phyloP scores from a whole-genome alignment of 169 alveolate genomes.

The Cryptosporidium ryanae region DNA sequence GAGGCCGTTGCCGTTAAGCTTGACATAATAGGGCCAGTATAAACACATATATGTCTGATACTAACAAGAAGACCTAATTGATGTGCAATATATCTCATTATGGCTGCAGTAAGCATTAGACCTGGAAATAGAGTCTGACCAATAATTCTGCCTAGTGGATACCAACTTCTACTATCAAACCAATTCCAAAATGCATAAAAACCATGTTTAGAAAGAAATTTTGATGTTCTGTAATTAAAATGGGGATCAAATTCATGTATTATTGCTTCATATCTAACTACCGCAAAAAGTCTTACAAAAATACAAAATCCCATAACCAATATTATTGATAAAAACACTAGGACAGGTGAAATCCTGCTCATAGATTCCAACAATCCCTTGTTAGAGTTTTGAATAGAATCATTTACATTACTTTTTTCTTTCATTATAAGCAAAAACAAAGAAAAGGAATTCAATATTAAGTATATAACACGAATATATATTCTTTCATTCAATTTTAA shows the following conservation, averaged over 20 bases:
- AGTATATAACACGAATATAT: not conserved
- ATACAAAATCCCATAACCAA: slow-evolving; percentile 80
- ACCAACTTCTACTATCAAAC: slow-evolving; percentile 96
- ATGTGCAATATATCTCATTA: slow-evolving; percentile 81
- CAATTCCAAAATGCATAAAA: slow-evolving; percentile 96
- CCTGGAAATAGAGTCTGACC: slow-evolving; percentile 99
- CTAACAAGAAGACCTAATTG: slow-evolving; percentile 88
- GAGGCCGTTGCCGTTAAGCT: slow-evolving; percentile 93
- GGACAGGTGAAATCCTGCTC: slow-evolving; percentile 59
- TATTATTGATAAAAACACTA: slow-evolving; percentile 45
- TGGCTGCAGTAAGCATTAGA: slow-evolving; percentile 93
- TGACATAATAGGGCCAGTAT: slow-evolving; percentile 96
- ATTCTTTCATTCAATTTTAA: not conserved
- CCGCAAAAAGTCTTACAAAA: slow-evolving; percentile 94
- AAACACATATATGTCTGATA: slow-evolving; percentile 94
- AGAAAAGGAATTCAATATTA: not conserved
- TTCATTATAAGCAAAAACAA: slow-evolving; percentile 1
- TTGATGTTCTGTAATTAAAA: slow-evolving; percentile 97
- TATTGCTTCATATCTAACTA: slow-evolving; percentile 94
- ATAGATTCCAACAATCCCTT: slow-evolving; percentile 17
- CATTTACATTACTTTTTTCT: not conserved
- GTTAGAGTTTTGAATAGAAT: not conserved
- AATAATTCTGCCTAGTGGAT: slow-evolving; percentile 97
- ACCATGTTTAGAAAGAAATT: slow-evolving; percentile 92
- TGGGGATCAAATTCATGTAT: slow-evolving; percentile 99